Conservation (phyloP, 805 yeast genomes). For the Lachancea mirantina region DNA sequence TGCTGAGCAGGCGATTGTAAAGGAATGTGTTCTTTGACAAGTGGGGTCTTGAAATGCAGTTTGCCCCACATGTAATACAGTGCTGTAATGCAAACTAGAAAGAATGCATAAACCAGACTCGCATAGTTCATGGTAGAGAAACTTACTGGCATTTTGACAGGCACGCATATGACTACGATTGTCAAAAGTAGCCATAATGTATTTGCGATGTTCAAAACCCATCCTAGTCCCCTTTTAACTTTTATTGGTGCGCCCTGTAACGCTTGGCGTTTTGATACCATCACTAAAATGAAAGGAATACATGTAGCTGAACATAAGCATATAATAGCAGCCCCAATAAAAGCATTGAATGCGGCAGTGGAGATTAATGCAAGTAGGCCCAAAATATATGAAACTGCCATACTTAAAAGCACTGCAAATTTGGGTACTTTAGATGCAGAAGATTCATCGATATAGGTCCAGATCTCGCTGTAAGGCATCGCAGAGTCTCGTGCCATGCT, state of each 20-base stretch:
- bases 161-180: constrained; percentile 57
- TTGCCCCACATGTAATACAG: constrained; percentile 57
- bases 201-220: constrained; percentile 52
- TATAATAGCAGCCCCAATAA: constrained; percentile 75
- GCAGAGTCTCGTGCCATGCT: constrained; percentile 83
- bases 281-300: constrained; percentile 59
- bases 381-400: constrained; percentile 50
- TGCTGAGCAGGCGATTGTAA: constrained; percentile 1
- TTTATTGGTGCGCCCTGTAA: constrained; percentile 64
- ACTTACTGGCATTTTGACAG: constrained; percentile 54
- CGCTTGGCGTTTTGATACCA: constrained; percentile 52
- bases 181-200: constrained; percentile 55
- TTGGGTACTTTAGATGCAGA: constrained; percentile 57
- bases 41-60: constrained; percentile 56
- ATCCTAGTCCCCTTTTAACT: constrained; percentile 52
- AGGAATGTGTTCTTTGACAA: constrained; percentile 14
- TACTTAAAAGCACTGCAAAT: constrained; percentile 59
- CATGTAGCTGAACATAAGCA: constrained; percentile 70
- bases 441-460: constrained; percentile 57
- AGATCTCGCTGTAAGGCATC: constrained; percentile 53
- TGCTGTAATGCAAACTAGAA: constrained; percentile 42
- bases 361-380: constrained; percentile 64
- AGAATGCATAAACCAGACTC: constrained; percentile 47
- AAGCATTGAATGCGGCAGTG: constrained; percentile 71
- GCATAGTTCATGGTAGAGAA: constrained; percentile 44